Evolutionary conservation across 176 grass and related monocot species (phyloP), one percentile per base, ranked within the genome.

Genomic region (Poa pratensis): DNA sequence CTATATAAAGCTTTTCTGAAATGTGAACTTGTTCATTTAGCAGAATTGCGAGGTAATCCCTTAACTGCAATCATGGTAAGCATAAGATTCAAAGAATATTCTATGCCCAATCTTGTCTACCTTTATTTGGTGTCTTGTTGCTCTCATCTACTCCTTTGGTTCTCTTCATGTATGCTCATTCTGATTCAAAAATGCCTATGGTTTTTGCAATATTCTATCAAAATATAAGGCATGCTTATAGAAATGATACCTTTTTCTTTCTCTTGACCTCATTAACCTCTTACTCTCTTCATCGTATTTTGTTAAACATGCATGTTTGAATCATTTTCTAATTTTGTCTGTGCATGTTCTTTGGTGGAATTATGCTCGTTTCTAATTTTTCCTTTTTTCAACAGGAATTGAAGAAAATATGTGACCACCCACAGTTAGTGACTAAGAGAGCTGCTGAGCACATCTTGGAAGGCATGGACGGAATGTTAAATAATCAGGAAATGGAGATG

Each of bases 391-490:
- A 85, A 80, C 48, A 97, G 95, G 90, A 93, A 91, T 65, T 95
- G 80, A 95, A 95, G 85, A 95, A 95, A 79, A 97, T 97, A 87
- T 97, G 95, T 63, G 89, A 97, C 79, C 92, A 97, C 34, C 95
- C 95, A 50, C 69, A 93, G 76, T 73, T 93, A 69, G 86, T 97
- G 63, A 95, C 92, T 64, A 97, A 93, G 74, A 93, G 30, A 93
- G 90, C 80, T 5, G 95, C 92, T 71, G 92, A 94, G 84, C 92
- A 91, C 80, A 70, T 97, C 12, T 80, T 97, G 58, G 92, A 97
- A 89, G 95, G 92, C 63, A 97, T 97, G 79, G 92, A 87, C 83
- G 75, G 78, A 82, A 90, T 93, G 80, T 79, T 93, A 76, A 91
- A 91, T 80, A 75, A 87, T 61, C 87, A 93, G 11, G 95, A 97